Percentiles rank a stretch among this genome's conserved stretches.
Evolutionary conservation across 305 asterid genomes (phyloP).

Genomic region (Fraxinus baroniana): DNA sequence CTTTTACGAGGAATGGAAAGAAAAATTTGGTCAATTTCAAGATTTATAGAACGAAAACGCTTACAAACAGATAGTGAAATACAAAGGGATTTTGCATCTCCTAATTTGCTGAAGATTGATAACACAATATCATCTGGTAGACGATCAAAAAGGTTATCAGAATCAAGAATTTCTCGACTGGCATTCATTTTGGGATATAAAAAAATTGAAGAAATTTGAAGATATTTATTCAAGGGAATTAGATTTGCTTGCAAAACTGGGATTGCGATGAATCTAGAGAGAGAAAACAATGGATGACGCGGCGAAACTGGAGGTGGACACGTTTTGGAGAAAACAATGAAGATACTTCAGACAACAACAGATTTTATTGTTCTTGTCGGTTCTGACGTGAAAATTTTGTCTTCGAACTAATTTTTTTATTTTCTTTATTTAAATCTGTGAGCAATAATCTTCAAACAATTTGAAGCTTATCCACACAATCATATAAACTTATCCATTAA

Average conservation of each 20-base stretch:
- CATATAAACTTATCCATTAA: background rate
- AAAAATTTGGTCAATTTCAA: slow-evolving; percentile 37
- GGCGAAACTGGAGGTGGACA: slow-evolving; percentile 6
- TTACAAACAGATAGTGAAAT: slow-evolving; percentile 51
- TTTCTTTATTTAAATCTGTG: background rate
- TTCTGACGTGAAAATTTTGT: background rate
- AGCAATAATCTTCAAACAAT: background rate
- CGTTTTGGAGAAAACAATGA: background rate
- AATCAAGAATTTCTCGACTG: background rate
- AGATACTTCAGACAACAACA: background rate
- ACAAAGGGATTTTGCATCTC: slow-evolving; percentile 55
- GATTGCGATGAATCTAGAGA: background rate
- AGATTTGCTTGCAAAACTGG: background rate
- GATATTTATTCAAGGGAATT: background rate
- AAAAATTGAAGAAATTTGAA: background rate
- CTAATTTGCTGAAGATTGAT: slow-evolving; percentile 44
- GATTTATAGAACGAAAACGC: slow-evolving; percentile 46
- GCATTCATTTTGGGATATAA: slow-evolving; percentile 8
- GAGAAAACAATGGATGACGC: slow-evolving; percentile 10
- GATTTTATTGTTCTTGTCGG: slow-evolving; percentile 1
- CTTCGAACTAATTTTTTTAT: background rate
- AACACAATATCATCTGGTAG: slow-evolving; percentile 56
- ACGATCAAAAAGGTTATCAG: slow-evolving; percentile 40
- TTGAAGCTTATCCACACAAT: background rate
- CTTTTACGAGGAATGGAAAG: slow-evolving; percentile 43